Conservation (phyloP, 352 stramenopile species). For the Phytophthora idaei region DNA sequence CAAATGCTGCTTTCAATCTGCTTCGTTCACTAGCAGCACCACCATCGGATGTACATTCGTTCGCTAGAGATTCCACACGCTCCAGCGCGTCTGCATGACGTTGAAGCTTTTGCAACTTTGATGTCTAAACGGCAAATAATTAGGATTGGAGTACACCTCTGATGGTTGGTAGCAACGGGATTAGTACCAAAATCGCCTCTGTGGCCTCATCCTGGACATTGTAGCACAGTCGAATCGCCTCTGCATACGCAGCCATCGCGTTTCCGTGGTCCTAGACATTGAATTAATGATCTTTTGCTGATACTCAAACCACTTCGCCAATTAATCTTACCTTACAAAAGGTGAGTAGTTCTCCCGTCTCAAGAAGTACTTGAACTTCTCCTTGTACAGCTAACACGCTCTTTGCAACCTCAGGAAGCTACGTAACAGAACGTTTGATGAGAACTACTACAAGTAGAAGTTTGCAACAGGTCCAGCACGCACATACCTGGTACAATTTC, state of each 20-base stretch:
- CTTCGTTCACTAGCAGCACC: constrained; percentile 32
- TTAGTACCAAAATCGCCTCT: constrained; percentile 46
- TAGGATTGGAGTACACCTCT: too few relatives aligned
- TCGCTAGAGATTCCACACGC: constrained; percentile 32
- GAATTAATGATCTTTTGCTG: background rate
- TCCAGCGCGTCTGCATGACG: constrained; percentile 34
- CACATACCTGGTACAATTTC: constrained; percentile 42
- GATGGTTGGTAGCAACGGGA: background rate
- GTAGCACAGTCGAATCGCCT: constrained; percentile 56
- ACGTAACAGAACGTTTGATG: background rate
- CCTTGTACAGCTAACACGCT: constrained; percentile 40
- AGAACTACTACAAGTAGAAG: background rate
- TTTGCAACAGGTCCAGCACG: background rate
- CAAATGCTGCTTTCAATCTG: constrained; percentile 42
- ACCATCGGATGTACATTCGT: constrained; percentile 14
- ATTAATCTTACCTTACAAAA: constrained; percentile 31
- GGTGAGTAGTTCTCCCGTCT: constrained; percentile 47
- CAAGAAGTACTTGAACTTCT: constrained; percentile 52
- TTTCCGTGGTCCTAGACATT: constrained; percentile 34
- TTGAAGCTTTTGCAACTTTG: constrained; percentile 48
- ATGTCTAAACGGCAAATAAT: constrained; percentile 29
- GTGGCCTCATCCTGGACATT: constrained; percentile 51
- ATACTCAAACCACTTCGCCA: background rate
- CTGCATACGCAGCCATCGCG: constrained; percentile 38
- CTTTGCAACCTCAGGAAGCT: constrained; percentile 40